Evolutionary conservation across 108 stramenopile species (phyloP), one percentile per base, ranked within the genome.

Genomic region (Stephanodiscus minutulus): DNA sequence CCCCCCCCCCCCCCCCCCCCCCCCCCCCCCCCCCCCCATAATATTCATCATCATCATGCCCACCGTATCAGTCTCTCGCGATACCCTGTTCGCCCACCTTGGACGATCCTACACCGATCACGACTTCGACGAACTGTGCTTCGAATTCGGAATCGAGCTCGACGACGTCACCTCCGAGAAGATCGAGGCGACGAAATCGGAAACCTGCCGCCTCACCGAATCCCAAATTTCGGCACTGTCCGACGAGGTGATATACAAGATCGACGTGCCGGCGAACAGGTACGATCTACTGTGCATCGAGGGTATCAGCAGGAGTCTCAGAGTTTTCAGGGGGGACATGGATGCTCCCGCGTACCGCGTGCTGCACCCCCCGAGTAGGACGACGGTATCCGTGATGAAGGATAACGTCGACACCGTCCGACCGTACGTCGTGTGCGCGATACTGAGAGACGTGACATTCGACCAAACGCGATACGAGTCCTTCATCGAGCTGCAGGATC

Each of bases 401-500:
- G 55, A 88, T n/a, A 82, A 83, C 44, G 93, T 96, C 20, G 83
- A 90, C 28, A 76, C 79, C 37, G 90, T 99, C 49, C 96, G 99
- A 50, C 98, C 99, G 22, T 98, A 95, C 79, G 94, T 98, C 0
- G 98, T 98, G 1, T 96, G 97, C 79, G 99, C 99, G 33, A 91
- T 99, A 61, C 81, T 99, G 50, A 87, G 98, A 47, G 93, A 96
- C 58, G 81, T 99, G 15, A 84, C 82, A 52, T 97, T 99, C 67
- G 85, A 92, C 44, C 70, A 84, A 47, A 81, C 88, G 37, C 83
- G 94, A 13, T 99, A 99, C 87, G 82, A 91, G 54, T 96, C 95
- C 63, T 99, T 98, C 92, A 98, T 99, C 74, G 98, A 98, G 58
- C 84, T 99, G 77, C 99, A 99, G 82, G 99, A 99, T 81, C 97